Base-by-base conservation (phyloP, 2,329 filamentous ascomycete genomes). In the Trichophyton verrucosum region DNA sequence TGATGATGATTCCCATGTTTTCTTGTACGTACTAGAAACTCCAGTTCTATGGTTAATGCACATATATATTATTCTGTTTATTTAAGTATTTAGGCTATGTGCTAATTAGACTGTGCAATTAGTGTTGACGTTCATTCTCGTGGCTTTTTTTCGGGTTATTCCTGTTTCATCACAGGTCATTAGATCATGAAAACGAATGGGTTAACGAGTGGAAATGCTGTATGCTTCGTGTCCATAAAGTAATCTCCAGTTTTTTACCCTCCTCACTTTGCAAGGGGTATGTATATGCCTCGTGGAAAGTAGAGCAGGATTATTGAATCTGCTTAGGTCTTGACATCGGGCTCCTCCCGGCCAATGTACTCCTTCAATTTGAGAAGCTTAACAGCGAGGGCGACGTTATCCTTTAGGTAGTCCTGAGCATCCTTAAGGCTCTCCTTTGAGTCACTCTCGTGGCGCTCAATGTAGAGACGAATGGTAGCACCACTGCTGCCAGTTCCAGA, bases 401-500 rank as follows among this genome's bases (percentile, higher is more conserved):
- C 88, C 80, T 89, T 87, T 69, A 99, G 82, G 80, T 95, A 99
- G 62, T 92, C 91, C 77, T 99, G 94, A 13, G 91, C 91, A 74
- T 95, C 89, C 70, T 87, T 74, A 62, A 80, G 83, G 71, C 94
- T 95, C 63, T 85, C 91, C 64, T 82, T 85, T 64, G 85, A 80
- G 71, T 97, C 90, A 65, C 79, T 83, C 75, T 89, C 91, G 80
- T 97, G 89, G 81, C 94, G 92, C 83, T 99, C 94, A 67, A 99
- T 86, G 77, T 99, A 99, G 67, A 99, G 81, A 65, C 94, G 88
- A 73, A 99, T 97, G 36, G 94, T 99, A 56, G 94, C 94, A 61
- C 94, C 94, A 57, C 89, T 95, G 68, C 89, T 95, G 66, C 94
- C 94, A 20, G 94, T 99, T 58, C 94, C 94, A 1, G 92, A 97